A percentile compares a stretch with the other conserved stretches of the same genome.
Evolutionary conservation across 768 basidiomycete species (phyloP).

Genomic region (Phanerodontia chrysosporium): DNA sequence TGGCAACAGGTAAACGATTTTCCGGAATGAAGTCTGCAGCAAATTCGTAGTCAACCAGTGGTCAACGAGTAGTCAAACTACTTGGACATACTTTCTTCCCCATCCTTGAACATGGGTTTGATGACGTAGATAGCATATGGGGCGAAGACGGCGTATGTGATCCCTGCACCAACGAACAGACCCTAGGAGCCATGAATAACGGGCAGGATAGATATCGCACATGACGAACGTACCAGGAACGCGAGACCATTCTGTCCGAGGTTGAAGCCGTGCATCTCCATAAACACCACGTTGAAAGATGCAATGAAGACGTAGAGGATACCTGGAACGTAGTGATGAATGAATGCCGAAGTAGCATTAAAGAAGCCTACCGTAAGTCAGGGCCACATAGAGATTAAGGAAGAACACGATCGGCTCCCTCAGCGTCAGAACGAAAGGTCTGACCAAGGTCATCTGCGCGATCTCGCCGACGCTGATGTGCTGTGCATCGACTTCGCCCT

Average conservation of each 20-base stretch:
- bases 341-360: background rate
- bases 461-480: conserved; percentile 16
- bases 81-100: conserved; percentile 13
- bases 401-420: conserved; percentile 28
- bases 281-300: conserved; percentile 32
- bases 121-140: conserved; percentile 5
- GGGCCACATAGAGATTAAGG: conserved; percentile 28
- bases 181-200: background rate
- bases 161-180: conserved; percentile 7
- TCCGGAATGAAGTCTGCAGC: conserved; percentile 22
- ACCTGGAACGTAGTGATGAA: background rate
- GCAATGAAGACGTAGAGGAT: conserved; percentile 32
- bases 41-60: background rate
- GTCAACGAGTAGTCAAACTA: too few species aligned
- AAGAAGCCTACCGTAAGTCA: conserved; percentile 23
- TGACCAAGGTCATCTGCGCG: conserved; percentile 24
- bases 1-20: conserved; percentile 30
- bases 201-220: conserved; percentile 20
- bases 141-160: conserved; percentile 7
- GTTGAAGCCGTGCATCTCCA: conserved; percentile 30
- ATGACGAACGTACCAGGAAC: conserved; percentile 19
- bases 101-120: conserved; percentile 10
- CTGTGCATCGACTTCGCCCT: conserved; percentile 21
- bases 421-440: conserved; percentile 27
- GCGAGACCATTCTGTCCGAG: conserved; percentile 27